Base-by-base conservation (phyloP, 179 eudicot genomes). In the Silene noctiflora region DNA sequence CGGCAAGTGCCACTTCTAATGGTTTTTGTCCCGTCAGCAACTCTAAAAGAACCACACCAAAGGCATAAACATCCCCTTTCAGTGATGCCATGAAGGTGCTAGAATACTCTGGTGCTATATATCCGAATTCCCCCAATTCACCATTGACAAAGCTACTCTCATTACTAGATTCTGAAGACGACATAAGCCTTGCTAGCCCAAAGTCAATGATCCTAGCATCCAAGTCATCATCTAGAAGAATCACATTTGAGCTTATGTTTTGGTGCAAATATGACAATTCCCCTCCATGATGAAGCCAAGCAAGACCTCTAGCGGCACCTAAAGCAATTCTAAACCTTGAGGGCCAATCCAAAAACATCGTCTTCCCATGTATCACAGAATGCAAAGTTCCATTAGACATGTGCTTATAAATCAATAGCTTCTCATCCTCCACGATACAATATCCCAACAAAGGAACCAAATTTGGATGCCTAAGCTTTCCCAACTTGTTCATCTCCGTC, bases 271-370 rank as follows among this genome's bases (percentile, higher is more conserved):
- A 86, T 0, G 98, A 89, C 22, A 97, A 91, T 64, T 88, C 91
- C 68, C 84, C 88, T 12, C 98, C 98, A 75, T 94, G 96, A 79
- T 92, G 98, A 74, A 94, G 97, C 98, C 98, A 94, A 77, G 98
- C 97, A 77, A 94, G 93, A 74, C 98, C 98, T 77, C 91, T 87
- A 3, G 97, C 94, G 35, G 97, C 89, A 17, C 98, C 97, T 22
- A 94, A 80, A 74, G 89, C 89, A 53, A 94, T 92, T 75, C 89
- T 89, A 79, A 94, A 88, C 89, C 97, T 82, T 14, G 87, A 83
- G 4, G 87, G 84, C 98, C 98, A 94, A 81, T 94, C 97, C 87
- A 94, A 80, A 11, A 7, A 71, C 42, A 77, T 71, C 1, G 78
- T 72, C 58, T 77, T 80, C 21, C 85, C 87, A 75, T 79, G 79